Percentiles rank a stretch among this genome's conserved stretches.
phyloP scores from a whole-genome alignment of 2,329 filamentous ascomycete species.

The Cytospora mali region DNA sequence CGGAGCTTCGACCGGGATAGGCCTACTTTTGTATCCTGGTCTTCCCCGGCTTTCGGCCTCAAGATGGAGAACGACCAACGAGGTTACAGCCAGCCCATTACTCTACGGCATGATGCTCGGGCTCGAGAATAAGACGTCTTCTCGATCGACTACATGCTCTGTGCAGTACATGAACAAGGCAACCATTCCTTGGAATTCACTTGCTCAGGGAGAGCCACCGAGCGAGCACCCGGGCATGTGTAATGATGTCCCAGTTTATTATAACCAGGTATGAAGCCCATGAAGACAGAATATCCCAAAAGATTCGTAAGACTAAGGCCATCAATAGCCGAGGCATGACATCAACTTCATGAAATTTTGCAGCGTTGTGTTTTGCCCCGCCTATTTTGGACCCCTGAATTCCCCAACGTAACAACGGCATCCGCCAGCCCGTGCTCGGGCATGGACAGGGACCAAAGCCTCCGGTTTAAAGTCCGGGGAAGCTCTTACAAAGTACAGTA shows the following conservation, averaged over 20 bases:
- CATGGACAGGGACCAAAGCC: background rate
- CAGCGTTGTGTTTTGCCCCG: background rate
- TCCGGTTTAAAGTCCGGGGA: background rate
- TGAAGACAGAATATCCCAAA: background rate
- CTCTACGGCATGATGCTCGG: background rate
- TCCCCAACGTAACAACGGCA: background rate
- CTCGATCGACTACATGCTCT: background rate
- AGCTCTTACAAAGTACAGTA: background rate
- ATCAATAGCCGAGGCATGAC: background rate
- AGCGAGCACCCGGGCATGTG: too few relatives aligned
- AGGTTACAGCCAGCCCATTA: background rate
- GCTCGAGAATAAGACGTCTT: background rate
- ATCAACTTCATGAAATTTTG: background rate
- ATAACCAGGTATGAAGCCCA: too few relatives aligned
- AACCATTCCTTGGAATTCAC: background rate
- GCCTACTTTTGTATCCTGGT: conserved; percentile 6
- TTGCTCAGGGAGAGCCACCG: background rate
- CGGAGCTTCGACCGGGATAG: conserved; percentile 5
- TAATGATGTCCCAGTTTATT: too few relatives aligned
- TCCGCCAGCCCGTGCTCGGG: background rate
- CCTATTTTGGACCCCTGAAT: background rate
- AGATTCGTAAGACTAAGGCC: background rate
- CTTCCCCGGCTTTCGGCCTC: background rate
- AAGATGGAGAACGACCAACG: background rate
- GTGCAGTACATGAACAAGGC: background rate